These are phyloP conservation scores for Citrus cavaleriei DNA, from an alignment of 345 rosid genomes.

Conservation along the genomic window DNA sequence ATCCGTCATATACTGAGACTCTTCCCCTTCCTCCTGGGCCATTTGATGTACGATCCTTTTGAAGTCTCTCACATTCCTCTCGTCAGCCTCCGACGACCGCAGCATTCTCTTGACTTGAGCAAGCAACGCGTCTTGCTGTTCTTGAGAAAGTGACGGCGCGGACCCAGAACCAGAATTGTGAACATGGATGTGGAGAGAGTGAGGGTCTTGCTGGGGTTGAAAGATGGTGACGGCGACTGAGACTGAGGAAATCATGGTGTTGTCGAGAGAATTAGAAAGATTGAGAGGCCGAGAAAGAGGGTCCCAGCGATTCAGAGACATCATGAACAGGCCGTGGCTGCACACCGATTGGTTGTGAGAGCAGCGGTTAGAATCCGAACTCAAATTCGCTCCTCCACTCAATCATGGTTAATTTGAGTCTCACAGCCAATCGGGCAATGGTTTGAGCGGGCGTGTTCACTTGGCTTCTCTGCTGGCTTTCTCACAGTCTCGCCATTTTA, in stretches of 20 bases:
- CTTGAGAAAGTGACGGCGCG: slow-evolving; percentile 14
- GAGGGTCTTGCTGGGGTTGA: background rate
- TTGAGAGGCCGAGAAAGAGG: slow-evolving; percentile 45
- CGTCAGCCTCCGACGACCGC: slow-evolving; percentile 36
- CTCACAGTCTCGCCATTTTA: too few species aligned
- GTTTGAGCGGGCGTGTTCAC: too few species aligned
- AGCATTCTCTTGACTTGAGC: slow-evolving; percentile 49
- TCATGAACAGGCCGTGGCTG: slow-evolving; percentile 57
- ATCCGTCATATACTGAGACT: background rate
- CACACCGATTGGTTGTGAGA: slow-evolving; percentile 26
- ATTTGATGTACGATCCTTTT: slow-evolving; percentile 10
- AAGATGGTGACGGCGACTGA: slow-evolving; percentile 26
- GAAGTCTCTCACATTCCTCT: slow-evolving; percentile 30
- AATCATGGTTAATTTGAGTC: too few species aligned
- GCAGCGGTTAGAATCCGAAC: too few species aligned
- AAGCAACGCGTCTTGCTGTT: slow-evolving; percentile 21
- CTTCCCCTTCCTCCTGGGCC: background rate
- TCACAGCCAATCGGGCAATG: too few species aligned
- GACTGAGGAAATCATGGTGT: background rate
- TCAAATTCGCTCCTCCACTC: too few species aligned
- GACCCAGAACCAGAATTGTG: background rate
- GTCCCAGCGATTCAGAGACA: slow-evolving; percentile 51
- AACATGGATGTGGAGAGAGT: slow-evolving; percentile 29
- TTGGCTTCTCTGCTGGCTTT: too few species aligned
- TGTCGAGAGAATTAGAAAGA: slow-evolving; percentile 7